A percentile compares a stretch with the other conserved stretches of the same genome.
Conservation (phyloP, 225 moss, liverwort and hornwort species). For the Antitrichia curtipendula region DNA sequence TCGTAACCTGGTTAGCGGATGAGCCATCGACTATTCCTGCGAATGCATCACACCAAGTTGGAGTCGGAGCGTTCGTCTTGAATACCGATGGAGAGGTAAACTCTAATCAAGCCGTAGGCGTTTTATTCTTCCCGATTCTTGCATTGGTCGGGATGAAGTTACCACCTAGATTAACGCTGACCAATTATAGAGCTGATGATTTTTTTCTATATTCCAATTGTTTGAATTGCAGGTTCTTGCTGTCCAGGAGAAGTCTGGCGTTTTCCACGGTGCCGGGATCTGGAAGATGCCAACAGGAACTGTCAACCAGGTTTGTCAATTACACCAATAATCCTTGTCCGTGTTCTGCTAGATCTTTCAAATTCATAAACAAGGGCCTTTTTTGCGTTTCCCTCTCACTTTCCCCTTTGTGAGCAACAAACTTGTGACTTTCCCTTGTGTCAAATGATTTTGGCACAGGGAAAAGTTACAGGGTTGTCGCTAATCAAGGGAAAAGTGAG, state of each 20-base stretch:
- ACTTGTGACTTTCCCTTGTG: no score
- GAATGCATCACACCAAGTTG: slow-evolving; percentile 60
- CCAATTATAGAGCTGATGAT: neutral
- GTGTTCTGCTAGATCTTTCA: neutral
- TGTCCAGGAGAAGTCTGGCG: slow-evolving; percentile 44
- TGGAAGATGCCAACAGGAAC: slow-evolving; percentile 66
- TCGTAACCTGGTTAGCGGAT: slow-evolving; percentile 36
- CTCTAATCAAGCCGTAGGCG: neutral
- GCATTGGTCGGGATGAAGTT: neutral
- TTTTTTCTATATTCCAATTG: neutral
- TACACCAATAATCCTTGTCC: neutral
- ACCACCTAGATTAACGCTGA: neutral
- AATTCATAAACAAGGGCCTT: no score
- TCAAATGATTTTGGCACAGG: no score
- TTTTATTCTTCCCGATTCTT: neutral
- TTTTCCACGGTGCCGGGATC: slow-evolving; percentile 18
- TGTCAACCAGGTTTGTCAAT: slow-evolving; percentile 23
- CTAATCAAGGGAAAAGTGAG: no score
- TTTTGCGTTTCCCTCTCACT: no score
- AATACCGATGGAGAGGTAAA: slow-evolving; percentile 29
- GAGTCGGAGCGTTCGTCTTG: slow-evolving; percentile 49
- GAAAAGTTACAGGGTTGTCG: no score
- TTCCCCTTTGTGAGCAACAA: no score
- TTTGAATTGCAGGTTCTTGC: slow-evolving; percentile 27
- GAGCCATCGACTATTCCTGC: slow-evolving; percentile 41